Conservation (phyloP, 345 rosid genomes). For the Populus alba region DNA sequence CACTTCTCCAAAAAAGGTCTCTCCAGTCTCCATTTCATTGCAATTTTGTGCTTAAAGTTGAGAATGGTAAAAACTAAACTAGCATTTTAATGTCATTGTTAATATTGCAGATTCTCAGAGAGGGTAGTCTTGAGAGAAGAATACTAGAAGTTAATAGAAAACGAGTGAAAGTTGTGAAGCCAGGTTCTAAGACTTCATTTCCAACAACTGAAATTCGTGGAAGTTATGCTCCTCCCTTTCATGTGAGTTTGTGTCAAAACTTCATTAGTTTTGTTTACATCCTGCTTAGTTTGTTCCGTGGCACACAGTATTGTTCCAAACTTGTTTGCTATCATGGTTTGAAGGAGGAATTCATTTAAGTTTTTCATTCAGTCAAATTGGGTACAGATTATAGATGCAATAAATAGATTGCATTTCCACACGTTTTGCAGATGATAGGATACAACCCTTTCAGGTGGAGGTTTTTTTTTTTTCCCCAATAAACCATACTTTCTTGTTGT, state of each 20-base stretch:
- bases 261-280: neutral
- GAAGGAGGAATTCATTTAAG: neutral
- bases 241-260: conserved; percentile 48
- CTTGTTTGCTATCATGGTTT: neutral
- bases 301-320: neutral
- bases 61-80: neutral
- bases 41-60: neutral
- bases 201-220: conserved; percentile 91
- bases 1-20: conserved; percentile 73
- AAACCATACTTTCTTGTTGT: no score
- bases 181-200: conserved; percentile 88
- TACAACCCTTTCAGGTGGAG: neutral
- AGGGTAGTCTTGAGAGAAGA: conserved; percentile 86
- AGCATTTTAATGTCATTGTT: neutral
- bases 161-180: conserved; percentile 89
- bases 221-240: conserved; percentile 89
- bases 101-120: conserved; percentile 59
- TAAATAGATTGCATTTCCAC: no score
- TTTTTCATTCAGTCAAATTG: neutral
- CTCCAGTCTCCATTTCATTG: neutral
- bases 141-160: conserved; percentile 77
- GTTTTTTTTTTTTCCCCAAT: no score
- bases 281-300: neutral
- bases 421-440: no score
- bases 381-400: no score